These are phyloP conservation scores for Apiotrichum domesticum DNA, from an alignment of 1,284 basidiomycete genomes.

Conservation along the genomic window DNA sequence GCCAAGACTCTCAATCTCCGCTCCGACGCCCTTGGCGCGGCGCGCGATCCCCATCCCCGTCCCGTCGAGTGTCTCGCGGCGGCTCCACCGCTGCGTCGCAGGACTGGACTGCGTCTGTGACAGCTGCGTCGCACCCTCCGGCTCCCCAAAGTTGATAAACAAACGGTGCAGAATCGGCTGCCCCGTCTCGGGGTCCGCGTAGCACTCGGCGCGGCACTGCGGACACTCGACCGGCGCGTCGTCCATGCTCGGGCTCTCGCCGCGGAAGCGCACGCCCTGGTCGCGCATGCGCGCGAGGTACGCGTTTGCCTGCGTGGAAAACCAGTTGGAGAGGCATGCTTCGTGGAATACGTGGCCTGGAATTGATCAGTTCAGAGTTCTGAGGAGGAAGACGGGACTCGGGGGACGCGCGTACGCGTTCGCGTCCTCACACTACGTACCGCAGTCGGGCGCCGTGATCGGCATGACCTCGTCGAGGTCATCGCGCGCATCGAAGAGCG, in stretches of 20 bases:
- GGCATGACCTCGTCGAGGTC: slow-evolving; percentile 35
- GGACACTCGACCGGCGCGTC: slow-evolving; percentile 39
- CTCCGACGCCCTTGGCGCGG: slow-evolving; percentile 22
- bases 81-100: neutral
- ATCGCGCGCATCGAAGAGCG: slow-evolving; percentile 31
- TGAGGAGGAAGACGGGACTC: neutral
- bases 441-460: slow-evolving; percentile 35
- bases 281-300: slow-evolving; percentile 21
- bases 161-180: slow-evolving; percentile 30
- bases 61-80: slow-evolving; percentile 10
- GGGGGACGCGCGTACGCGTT: no score
- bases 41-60: slow-evolving; percentile 29
- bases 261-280: slow-evolving; percentile 11
- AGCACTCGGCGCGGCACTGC: slow-evolving; percentile 33
- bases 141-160: slow-evolving; percentile 29
- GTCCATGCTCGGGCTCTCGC: slow-evolving; percentile 12
- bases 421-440: slow-evolving; percentile 10
- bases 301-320: slow-evolving; percentile 23
- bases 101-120: neutral
- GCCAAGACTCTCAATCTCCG: slow-evolving; percentile 20
- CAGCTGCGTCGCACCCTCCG: neutral
- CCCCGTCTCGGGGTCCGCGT: slow-evolving; percentile 31
- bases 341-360: slow-evolving; percentile 44
- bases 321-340: slow-evolving; percentile 32
- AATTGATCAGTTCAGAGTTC: neutral